phyloP scores from a whole-genome alignment of 2,329 filamentous ascomycete species.

The Leptographium wingfieldii region DNA sequence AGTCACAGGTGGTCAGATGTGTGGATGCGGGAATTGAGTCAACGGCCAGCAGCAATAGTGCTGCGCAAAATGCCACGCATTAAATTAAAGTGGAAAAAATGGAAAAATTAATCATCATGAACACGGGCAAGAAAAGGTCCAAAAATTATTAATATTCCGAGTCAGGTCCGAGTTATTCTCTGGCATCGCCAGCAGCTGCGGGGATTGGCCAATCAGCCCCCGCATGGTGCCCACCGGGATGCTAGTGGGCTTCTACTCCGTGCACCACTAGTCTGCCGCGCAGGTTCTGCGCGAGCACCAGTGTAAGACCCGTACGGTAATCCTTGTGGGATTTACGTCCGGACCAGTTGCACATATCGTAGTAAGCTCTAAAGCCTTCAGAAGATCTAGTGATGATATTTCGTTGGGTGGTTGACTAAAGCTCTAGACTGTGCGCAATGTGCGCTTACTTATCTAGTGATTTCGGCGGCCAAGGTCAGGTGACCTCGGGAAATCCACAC shows the following conservation, averaged over 20 bases:
- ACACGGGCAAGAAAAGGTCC: neutral
- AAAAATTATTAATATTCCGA: neutral
- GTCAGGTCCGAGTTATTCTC: neutral
- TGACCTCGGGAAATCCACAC: no score
- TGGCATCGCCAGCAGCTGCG: neutral
- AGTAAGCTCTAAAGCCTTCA: no score
- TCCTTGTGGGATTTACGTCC: no score
- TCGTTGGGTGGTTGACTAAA: no score
- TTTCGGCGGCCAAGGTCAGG: no score
- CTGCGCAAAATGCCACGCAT: neutral
- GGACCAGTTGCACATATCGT: no score
- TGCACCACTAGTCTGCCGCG: no score
- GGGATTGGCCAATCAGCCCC: neutral
- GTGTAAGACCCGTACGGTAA: no score
- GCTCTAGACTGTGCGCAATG: no score
- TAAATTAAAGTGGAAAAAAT: neutral
- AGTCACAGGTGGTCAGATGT: neutral
- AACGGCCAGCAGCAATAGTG: neutral
- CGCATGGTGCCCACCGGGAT: neutral
- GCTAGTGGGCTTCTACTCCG: neutral
- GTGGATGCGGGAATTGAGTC: conserved; percentile 1
- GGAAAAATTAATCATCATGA: neutral
- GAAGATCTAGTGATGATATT: no score
- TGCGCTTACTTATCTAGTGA: no score
- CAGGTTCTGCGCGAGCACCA: no score